Evolutionary conservation across 371 early-diverging fungal genomes (phyloP), one percentile per base, ranked within the genome.

Genomic region (Choanephora cucurbitarum): DNA sequence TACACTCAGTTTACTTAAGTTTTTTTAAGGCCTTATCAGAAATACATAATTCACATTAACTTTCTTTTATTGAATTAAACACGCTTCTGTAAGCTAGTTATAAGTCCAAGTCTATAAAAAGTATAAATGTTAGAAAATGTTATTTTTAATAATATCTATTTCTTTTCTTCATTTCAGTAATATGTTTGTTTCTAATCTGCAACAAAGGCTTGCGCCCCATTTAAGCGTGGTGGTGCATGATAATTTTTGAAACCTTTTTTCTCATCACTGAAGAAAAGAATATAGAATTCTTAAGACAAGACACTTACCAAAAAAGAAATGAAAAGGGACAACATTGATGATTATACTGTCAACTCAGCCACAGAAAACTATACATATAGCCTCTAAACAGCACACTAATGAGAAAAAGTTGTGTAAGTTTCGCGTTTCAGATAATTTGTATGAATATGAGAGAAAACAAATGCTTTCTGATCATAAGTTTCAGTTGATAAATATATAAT

Each of bases 171-270:
- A 28, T 28, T 28, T 19, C 10, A 44, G 21, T 18, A 18, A 19
- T 10, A n/a, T 22, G 22, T 21, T 45, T 45, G 24, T 48, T 31
- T 55, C 37, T 41, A 49, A 34, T 50, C 18, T 50, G 14, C 39
- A 21, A 37, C 2, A 32, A 41, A 52, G 33, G 57, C 57, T 49
- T 49, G 47, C 47, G 52, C 55, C 44, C 43, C 41, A 41, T 44
- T 41, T 62, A 62, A 46, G 62, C 62, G 62, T 62, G 62, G 62
- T 62, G 62, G 62, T 62, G 62, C 62, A 62, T 62, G 52, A 55
- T 49, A 52, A 42, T 52, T 40, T 48, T 52, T 51, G 57, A 62
- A 60, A 54, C 61, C 59, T 52, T 55, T 55, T 60, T 17, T 54
- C 28, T 62, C 57, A 62, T 62, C 62, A 55, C 37, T 18, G 37